Base-by-base conservation (phyloP, 371 early-diverging fungal genomes). In the Mortierella sp. region DNA sequence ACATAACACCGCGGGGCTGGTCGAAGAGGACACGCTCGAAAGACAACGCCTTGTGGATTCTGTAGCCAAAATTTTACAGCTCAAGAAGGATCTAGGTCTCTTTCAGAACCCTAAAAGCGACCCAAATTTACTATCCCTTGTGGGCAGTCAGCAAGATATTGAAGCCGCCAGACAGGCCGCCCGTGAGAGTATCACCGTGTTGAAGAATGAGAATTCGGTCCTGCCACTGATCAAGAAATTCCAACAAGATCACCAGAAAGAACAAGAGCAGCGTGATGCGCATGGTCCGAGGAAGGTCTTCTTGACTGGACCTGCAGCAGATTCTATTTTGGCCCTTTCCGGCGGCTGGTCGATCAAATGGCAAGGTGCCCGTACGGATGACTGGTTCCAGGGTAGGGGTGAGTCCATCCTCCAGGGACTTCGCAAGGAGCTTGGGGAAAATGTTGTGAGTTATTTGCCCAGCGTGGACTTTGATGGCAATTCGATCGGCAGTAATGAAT, bases 321-420 rank as follows among this genome's bases (percentile, higher is more conserved):
- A 84, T 41, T 76, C 79, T 8, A 56, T 86, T 12, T 55, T 79
- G 34, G 83, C 83, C 14, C 63, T 87, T 11, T 80, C 81, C 23
- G 89, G 89, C 8, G 86, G 86, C 0, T 89, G 88, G 88, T 83
- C 83, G 4, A 82, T 89, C 60, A 79, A 84, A 23, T 87, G 87
- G 87, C 86, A 86, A 72, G 89, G 88, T 0, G 62, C 80, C 1
- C 64, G 69, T 15, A 61, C 52, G 15, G 84, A 87, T 39, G 79
- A 68, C 0, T 84, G 83, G 73, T 87, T 82, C 49, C 83, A 87
- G 47, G 64, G 57, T 19, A 71, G 80, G 4, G 86, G 86, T 26
- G 79, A 79, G 26, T 81, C 83, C 7, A 81, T 87, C 34, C 26
- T 78, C 2, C 52, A 82, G 17, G 85, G 87, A n/a, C 64, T 86